Conservation (phyloP, 2,329 filamentous ascomycete genomes). For the Claviceps pazoutovae region DNA sequence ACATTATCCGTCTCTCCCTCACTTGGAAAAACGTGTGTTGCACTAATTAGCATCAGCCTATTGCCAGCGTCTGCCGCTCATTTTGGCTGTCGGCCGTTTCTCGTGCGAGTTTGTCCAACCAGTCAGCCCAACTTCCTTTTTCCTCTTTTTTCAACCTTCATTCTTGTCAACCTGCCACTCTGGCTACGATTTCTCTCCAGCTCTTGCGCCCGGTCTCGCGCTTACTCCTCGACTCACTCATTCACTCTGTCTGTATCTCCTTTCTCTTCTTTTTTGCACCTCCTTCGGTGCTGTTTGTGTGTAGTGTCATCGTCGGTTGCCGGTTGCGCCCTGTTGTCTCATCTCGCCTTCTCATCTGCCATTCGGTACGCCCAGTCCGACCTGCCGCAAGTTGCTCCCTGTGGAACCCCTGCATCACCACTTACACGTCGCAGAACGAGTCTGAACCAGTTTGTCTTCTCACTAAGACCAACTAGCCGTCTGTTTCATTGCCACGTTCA, state of each 20-base stretch:
- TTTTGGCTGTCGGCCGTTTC: not conserved
- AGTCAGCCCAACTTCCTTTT: not conserved
- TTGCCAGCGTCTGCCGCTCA: not conserved
- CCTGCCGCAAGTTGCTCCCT: not conserved
- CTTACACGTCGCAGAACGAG: constrained; percentile 7
- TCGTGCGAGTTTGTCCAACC: not conserved
- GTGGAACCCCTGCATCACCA: constrained; percentile 5
- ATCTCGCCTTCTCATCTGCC: not conserved
- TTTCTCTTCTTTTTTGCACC: not conserved
- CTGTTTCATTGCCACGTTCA: constrained; percentile 1
- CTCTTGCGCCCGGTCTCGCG: not conserved
- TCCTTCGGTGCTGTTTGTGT: not conserved
- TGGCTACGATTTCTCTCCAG: not conserved
- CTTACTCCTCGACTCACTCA: not conserved
- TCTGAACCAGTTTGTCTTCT: constrained; percentile 3
- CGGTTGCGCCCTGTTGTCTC: not conserved
- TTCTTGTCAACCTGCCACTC: not conserved
- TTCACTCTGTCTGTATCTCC: not conserved
- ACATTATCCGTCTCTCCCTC: not conserved
- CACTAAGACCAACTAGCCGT: constrained; percentile 1
- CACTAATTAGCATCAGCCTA: not conserved
- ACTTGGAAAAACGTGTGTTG: not conserved
- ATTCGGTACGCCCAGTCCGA: not conserved
- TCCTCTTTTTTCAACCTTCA: not conserved
- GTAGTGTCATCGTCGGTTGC: not conserved